A percentile compares a stretch with the other conserved stretches of the same genome.
Evolutionary conservation across 805 yeast genomes (phyloP).

Genomic region (Yarrowia divulgata): DNA sequence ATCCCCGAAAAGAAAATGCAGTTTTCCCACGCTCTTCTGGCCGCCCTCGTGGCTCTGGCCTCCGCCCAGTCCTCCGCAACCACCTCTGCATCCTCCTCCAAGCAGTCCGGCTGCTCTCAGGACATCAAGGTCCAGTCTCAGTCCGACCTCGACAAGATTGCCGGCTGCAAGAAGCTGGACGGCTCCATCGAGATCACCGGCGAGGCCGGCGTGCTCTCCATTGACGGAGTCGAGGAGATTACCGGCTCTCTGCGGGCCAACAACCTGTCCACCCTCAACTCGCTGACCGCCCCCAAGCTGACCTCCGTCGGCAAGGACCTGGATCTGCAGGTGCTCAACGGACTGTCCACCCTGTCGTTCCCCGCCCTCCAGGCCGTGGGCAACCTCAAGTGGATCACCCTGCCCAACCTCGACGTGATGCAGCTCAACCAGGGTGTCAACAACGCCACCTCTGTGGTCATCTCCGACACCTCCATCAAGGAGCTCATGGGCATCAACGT

Average conservation of each 20-base stretch:
- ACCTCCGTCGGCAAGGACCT: conserved; percentile 76
- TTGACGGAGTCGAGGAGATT: conserved; percentile 77
- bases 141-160: conserved; percentile 73
- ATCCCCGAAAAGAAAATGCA: conserved; percentile 24
- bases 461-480: conserved; percentile 54
- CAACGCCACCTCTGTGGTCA: conserved; percentile 69
- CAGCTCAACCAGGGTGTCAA: conserved; percentile 75
- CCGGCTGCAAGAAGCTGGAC: conserved; percentile 77
- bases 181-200: conserved; percentile 81
- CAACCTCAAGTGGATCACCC: conserved; percentile 72
- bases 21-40: conserved; percentile 37
- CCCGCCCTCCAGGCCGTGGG: conserved; percentile 85
- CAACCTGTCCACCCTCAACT: conserved; percentile 67
- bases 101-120: conserved; percentile 44
- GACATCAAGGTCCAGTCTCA: conserved; percentile 81
- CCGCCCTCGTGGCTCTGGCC: conserved; percentile 38
- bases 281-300: conserved; percentile 81
- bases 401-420: conserved; percentile 79
- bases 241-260: conserved; percentile 75
- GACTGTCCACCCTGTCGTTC: conserved; percentile 70
- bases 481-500: conserved; percentile 53
- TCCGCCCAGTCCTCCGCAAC: conserved; percentile 53
- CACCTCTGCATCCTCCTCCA: conserved; percentile 57
- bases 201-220: conserved; percentile 58
- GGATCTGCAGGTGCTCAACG: conserved; percentile 66